Evolutionary conservation across 2,329 filamentous ascomycete genomes (phyloP).

Genomic region (Helotiales sp.): DNA sequence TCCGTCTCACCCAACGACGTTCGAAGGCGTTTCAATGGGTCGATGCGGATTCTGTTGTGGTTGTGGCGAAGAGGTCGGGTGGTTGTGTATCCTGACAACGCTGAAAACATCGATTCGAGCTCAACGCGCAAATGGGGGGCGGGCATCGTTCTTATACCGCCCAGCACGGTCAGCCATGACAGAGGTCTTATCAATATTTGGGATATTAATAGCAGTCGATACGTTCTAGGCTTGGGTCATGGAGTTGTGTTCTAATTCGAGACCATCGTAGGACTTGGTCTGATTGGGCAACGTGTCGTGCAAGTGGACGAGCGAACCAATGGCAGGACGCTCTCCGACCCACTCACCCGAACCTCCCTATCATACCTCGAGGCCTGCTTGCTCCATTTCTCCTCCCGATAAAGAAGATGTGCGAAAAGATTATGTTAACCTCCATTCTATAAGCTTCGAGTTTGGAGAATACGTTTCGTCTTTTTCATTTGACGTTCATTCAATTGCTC

Average conservation of each 20-base stretch:
- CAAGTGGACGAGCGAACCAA: not conserved
- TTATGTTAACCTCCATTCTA: too few species aligned
- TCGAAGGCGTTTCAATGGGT: not conserved
- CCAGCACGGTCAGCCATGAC: not conserved
- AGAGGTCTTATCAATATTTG: not conserved
- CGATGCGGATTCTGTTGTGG: not conserved
- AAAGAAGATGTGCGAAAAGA: too few species aligned
- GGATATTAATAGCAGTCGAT: conserved; percentile 2
- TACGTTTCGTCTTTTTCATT: too few species aligned
- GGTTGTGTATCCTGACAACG: not conserved
- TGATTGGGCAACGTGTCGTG: not conserved
- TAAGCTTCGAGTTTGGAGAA: too few species aligned
- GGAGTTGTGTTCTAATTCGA: conserved; percentile 4
- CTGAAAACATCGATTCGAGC: not conserved
- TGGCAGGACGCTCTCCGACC: not conserved
- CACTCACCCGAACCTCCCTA: too few species aligned
- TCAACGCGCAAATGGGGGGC: not conserved
- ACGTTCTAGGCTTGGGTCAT: not conserved
- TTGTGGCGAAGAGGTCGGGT: too few species aligned
- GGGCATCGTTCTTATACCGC: not conserved
- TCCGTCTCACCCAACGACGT: too few species aligned
- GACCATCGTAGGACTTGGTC: not conserved
- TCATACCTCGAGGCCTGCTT: too few species aligned
- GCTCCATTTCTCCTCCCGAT: not conserved
- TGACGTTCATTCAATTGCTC: too few species aligned